phyloP scores from a whole-genome alignment of 768 basidiomycete genomes.

The Trametes villosa region DNA sequence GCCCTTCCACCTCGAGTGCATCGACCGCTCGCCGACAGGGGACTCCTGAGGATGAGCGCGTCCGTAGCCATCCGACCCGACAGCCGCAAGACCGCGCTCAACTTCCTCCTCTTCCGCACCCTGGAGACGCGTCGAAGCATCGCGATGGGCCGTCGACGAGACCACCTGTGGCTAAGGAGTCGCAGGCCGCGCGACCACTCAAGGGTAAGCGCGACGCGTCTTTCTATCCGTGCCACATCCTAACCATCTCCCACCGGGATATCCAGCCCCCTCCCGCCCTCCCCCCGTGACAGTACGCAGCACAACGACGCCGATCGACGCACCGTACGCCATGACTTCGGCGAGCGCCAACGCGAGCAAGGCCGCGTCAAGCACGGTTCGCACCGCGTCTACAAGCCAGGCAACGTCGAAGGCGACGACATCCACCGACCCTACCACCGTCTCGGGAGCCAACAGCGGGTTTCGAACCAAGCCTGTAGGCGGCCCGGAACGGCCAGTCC shows the following conservation, averaged over 20 bases:
- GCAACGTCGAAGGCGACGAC: not conserved
- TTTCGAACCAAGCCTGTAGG: too few relatives aligned
- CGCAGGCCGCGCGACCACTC: not conserved
- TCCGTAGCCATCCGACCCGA: not conserved
- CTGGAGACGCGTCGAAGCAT: not conserved
- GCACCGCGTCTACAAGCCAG: not conserved
- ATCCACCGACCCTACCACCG: too few relatives aligned
- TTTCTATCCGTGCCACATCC: not conserved
- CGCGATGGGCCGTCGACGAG: not conserved
- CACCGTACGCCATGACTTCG: not conserved
- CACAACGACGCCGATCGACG: constrained; percentile 6
- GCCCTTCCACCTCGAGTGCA: not conserved
- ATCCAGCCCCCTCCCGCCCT: not conserved
- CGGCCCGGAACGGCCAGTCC: too few relatives aligned
- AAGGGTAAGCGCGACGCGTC: not conserved
- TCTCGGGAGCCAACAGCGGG: too few relatives aligned
- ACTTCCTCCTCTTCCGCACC: not conserved
- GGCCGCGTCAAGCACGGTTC: not conserved
- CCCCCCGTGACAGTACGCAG: not conserved
- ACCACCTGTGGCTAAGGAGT: not conserved
- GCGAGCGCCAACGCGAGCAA: not conserved
- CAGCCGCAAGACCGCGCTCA: not conserved
- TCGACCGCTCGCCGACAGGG: not conserved
- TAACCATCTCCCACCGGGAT: not conserved
- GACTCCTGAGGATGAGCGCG: not conserved